Percentiles rank a stretch among this genome's conserved stretches.
Evolutionary conservation across 345 rosid species (phyloP).

Genomic region (Brassica cretica): DNA sequence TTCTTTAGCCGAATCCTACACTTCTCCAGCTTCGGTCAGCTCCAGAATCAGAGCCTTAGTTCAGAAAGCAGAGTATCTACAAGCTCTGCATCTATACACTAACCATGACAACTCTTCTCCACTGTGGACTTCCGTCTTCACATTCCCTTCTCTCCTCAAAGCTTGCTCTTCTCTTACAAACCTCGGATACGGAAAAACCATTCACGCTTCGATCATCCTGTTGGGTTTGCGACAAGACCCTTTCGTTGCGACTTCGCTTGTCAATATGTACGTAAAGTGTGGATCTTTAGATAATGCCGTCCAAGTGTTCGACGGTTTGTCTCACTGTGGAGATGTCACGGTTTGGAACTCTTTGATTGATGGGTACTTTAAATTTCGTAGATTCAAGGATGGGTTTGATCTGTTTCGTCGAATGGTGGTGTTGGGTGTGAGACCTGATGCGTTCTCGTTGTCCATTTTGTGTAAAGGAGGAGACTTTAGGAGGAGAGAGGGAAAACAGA

Average conservation of each 20-base stretch:
- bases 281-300: conserved; percentile 58
- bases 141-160: conserved; percentile 69
- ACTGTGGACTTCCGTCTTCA: conserved; percentile 43
- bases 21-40: conserved; percentile 30
- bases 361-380: conserved; percentile 56
- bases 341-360: conserved; percentile 73
- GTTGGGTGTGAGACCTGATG: conserved; percentile 64
- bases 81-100: conserved; percentile 57
- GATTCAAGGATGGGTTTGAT: conserved; percentile 44
- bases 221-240: conserved; percentile 54
- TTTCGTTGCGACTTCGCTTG: conserved; percentile 62
- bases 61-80: conserved; percentile 43
- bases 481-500: conserved; percentile 48
- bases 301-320: conserved; percentile 65
- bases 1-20: conserved; percentile 28
- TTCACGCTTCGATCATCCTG: conserved; percentile 54
- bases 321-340: conserved; percentile 51
- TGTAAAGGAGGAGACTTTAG: conserved; percentile 44
- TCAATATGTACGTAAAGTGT: conserved; percentile 62
- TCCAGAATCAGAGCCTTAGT: conserved; percentile 50
- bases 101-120: conserved; percentile 39
- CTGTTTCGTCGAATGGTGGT: conserved; percentile 58
- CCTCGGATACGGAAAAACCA: conserved; percentile 50
- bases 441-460: conserved; percentile 54
- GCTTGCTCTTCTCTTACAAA: conserved; percentile 54